A percentile compares a stretch with the other conserved stretches of the same genome.
Conservation (phyloP, 1,284 basidiomycete genomes). For the Moniliophthora roreri region DNA sequence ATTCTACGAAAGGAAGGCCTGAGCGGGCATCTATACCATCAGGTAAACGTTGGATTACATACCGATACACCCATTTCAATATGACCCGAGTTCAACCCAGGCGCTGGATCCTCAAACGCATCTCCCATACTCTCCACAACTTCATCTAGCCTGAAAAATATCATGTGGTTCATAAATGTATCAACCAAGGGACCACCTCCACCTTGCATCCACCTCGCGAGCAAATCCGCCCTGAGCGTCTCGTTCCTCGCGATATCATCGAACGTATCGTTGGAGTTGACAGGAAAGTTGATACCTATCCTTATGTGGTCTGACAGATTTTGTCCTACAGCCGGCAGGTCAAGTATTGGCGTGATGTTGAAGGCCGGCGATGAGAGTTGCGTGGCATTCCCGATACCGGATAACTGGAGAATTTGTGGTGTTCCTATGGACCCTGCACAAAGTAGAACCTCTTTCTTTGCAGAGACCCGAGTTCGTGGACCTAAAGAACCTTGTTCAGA, state of each 20-base stretch:
- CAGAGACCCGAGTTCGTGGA: constrained; percentile 21
- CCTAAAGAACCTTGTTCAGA: constrained; percentile 5
- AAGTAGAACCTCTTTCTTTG: constrained; percentile 42
- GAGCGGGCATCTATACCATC: too few species aligned
- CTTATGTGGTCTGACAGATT: constrained; percentile 41
- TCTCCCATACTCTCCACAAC: constrained; percentile 29
- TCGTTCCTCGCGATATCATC: constrained; percentile 25
- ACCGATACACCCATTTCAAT: constrained; percentile 22
- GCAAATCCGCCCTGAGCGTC: constrained; percentile 15
- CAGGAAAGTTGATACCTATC: constrained; percentile 26
- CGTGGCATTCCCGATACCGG: constrained; percentile 41
- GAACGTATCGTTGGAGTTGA: constrained; percentile 28
- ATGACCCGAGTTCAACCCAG: constrained; percentile 31
- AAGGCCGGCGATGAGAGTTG: constrained; percentile 17
- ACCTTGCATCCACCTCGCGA: constrained; percentile 28
- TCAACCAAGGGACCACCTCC: constrained; percentile 25
- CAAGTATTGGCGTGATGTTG: constrained; percentile 26
- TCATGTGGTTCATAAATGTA: constrained; percentile 20
- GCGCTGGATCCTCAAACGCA: constrained; percentile 31
- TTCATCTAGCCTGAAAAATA: constrained; percentile 29
- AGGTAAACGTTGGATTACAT: too few species aligned
- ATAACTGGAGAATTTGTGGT: constrained; percentile 44
- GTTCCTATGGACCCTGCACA: constrained; percentile 40
- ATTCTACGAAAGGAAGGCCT: not conserved
- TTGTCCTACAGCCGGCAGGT: constrained; percentile 40